Conservation (phyloP, 108 stramenopile genomes). For the Bacterosira constricta region DNA sequence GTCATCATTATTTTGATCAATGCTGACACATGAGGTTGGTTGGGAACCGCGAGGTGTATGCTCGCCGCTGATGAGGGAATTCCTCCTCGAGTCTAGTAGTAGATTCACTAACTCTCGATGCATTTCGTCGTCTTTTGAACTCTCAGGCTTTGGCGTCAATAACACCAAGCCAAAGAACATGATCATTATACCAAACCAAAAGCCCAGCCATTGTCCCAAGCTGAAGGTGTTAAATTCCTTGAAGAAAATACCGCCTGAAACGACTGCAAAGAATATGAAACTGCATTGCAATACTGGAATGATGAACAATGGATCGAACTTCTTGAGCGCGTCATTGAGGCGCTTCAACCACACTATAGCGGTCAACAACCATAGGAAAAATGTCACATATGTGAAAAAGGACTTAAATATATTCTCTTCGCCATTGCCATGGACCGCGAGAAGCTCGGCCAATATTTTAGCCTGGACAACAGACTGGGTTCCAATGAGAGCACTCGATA, state of each 20-base stretch:
- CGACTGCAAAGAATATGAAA: slow-evolving; percentile 72
- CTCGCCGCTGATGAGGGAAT: background rate
- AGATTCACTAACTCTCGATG: slow-evolving; percentile 30
- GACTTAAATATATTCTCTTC: slow-evolving; percentile 51
- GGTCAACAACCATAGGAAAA: slow-evolving; percentile 55
- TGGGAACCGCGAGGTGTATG: slow-evolving; percentile 9
- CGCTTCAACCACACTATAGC: slow-evolving; percentile 65
- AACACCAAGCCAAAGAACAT: slow-evolving; percentile 60
- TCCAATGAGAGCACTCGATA: slow-evolving; percentile 67
- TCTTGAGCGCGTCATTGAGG: slow-evolving; percentile 59
- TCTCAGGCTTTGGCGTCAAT: slow-evolving; percentile 44
- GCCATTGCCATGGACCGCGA: slow-evolving; percentile 47
- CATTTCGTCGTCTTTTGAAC: slow-evolving; percentile 27
- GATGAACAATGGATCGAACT: slow-evolving; percentile 78
- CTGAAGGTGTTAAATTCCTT: slow-evolving; percentile 56
- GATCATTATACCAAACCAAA: slow-evolving; percentile 45
- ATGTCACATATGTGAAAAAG: slow-evolving; percentile 63
- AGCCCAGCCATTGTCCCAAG: slow-evolving; percentile 44
- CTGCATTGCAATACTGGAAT: slow-evolving; percentile 75
- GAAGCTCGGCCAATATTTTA: slow-evolving; percentile 64
- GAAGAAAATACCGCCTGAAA: slow-evolving; percentile 77
- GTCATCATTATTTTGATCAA: background rate
- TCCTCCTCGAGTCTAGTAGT: slow-evolving; percentile 18
- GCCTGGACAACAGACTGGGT: slow-evolving; percentile 73
- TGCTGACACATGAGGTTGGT: background rate